Evolutionary conservation across 306 rosid species (phyloP).

Genomic region (Senna tora): DNA sequence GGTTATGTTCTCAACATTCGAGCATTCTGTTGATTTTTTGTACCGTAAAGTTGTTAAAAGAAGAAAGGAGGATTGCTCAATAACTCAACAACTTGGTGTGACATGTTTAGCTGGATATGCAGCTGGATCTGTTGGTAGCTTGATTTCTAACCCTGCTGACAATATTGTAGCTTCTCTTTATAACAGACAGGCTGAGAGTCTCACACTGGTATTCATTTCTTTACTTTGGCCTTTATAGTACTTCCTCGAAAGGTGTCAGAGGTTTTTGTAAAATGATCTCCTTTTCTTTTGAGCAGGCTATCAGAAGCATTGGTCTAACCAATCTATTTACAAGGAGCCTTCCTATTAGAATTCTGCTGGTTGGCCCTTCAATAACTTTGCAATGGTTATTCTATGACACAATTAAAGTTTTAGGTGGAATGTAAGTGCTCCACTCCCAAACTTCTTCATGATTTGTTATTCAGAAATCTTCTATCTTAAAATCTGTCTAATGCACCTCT

Average conservation of each 20-base stretch:
- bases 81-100: slow-evolving; percentile 60
- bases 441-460: not conserved
- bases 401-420: slow-evolving; percentile 76
- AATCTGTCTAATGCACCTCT: slow-evolving; percentile 9
- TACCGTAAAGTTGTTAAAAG: slow-evolving; percentile 48
- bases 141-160: slow-evolving; percentile 65
- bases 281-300: slow-evolving; percentile 57
- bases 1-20: slow-evolving; percentile 69
- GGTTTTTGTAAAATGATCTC: slow-evolving; percentile 24
- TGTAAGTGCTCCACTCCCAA: slow-evolving; percentile 64
- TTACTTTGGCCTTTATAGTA: slow-evolving; percentile 14
- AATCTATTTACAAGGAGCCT: slow-evolving; percentile 89
- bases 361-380: slow-evolving; percentile 85
- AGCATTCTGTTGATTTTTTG: slow-evolving; percentile 62
- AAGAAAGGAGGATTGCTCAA: slow-evolving; percentile 62
- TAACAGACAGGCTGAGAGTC: slow-evolving; percentile 62
- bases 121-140: slow-evolving; percentile 68
- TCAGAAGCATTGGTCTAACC: slow-evolving; percentile 76
- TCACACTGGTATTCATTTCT: slow-evolving; percentile 48
- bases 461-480: slow-evolving; percentile 12
- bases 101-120: slow-evolving; percentile 70
- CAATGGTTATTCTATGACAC: slow-evolving; percentile 98
- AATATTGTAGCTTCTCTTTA: slow-evolving; percentile 62
- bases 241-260: slow-evolving; percentile 12
- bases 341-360: slow-evolving; percentile 77